Evolutionary conservation across 2,329 filamentous ascomycete species (phyloP).

Genomic region (Fusarium brachygibbosum): DNA sequence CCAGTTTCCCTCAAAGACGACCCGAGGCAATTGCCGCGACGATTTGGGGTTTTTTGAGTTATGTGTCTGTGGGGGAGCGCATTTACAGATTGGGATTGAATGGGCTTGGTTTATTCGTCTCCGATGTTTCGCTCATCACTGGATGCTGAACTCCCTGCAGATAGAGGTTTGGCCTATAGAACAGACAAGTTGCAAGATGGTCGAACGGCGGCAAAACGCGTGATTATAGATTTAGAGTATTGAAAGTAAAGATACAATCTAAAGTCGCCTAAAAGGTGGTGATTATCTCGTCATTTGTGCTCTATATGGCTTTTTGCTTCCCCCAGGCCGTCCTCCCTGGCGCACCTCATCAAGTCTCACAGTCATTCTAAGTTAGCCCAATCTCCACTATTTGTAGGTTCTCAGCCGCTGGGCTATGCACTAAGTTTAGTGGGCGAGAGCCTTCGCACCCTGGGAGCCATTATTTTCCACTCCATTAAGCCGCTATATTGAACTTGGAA

Average conservation of each 20-base stretch:
- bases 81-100: background rate
- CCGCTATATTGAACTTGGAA: no score
- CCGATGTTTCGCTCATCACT: background rate
- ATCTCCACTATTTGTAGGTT: background rate
- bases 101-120: background rate
- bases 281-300: rapidly evolving
- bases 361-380: background rate
- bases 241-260: background rate
- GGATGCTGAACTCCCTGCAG: background rate
- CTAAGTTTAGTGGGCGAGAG: background rate
- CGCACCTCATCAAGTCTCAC: background rate
- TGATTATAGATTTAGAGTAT: background rate
- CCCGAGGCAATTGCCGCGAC: background rate
- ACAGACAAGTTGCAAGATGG: background rate
- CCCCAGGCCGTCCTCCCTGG: background rate
- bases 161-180: background rate
- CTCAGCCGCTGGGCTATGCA: background rate
- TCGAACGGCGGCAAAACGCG: background rate
- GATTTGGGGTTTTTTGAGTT: background rate
- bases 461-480: background rate
- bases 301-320: background rate
- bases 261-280: rapidly evolving
- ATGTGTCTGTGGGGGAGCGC: background rate
- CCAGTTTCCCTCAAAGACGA: background rate
- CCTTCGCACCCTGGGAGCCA: background rate